Conservation (phyloP, 1,284 basidiomycete species). For the Rhodotorula sp. region DNA sequence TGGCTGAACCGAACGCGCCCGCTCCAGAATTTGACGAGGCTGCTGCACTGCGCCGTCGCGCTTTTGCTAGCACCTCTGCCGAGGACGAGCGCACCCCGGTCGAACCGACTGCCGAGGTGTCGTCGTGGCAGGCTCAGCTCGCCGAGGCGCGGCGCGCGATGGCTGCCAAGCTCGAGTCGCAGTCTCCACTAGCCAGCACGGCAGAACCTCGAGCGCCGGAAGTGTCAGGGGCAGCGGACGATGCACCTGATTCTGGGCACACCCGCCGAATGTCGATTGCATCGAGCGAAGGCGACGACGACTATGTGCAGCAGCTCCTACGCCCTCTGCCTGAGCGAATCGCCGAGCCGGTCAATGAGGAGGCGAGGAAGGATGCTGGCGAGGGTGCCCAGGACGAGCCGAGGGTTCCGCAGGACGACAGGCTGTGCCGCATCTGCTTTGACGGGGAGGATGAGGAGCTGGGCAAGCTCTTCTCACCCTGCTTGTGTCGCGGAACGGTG, state of each 20-base stretch:
- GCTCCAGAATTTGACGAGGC: background rate
- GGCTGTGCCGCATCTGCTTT: slow-evolving; percentile 37
- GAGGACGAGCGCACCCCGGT: background rate
- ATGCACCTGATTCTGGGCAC: background rate
- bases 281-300: slow-evolving; percentile 21
- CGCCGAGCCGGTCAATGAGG: background rate
- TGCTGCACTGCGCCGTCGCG: background rate
- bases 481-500: slow-evolving; percentile 32
- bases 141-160: background rate
- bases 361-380: background rate
- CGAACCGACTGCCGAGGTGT: background rate
- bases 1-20: background rate
- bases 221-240: too few species aligned
- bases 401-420: background rate
- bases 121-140: slow-evolving; percentile 14
- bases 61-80: background rate
- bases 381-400: background rate
- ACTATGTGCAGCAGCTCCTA: slow-evolving; percentile 1
- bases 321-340: background rate
- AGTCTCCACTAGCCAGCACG: background rate
- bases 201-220: too few species aligned
- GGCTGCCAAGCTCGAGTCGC: background rate
- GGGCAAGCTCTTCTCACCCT: slow-evolving; percentile 31
- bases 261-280: slow-evolving; percentile 3
- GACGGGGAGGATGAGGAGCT: slow-evolving; percentile 27